Conservation (phyloP, 139 green algal genomes). For the Tetraselmis striata region DNA sequence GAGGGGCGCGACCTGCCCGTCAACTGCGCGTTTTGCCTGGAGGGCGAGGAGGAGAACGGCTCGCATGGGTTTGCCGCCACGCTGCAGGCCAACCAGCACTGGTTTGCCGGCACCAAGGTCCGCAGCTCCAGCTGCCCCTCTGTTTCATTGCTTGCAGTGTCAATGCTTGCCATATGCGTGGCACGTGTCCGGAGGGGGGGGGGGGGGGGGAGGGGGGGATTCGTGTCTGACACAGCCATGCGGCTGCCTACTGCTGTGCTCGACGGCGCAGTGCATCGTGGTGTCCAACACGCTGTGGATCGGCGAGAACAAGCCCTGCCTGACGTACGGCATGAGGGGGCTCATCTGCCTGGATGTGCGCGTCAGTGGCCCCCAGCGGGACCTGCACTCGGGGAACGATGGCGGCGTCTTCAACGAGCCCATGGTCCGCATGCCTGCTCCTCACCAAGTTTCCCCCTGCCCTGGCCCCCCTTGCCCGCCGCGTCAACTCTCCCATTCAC, state of each 20-base stretch:
- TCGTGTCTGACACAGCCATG: too few species aligned
- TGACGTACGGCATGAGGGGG: constrained; percentile 93
- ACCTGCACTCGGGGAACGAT: constrained; percentile 93
- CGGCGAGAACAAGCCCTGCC: constrained; percentile 81
- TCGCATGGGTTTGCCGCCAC: constrained; percentile 21
- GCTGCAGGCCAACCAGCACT: constrained; percentile 55
- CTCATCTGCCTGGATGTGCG: constrained; percentile 58
- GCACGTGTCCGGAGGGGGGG: too few species aligned
- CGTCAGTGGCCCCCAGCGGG: constrained; percentile 63
- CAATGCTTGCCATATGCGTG: too few species aligned
- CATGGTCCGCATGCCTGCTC: constrained; percentile 64
- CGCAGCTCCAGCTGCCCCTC: too few species aligned
- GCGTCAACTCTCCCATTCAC: too few species aligned
- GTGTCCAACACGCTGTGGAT: constrained; percentile 90
- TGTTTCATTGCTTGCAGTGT: too few species aligned
- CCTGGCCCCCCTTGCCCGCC: too few species aligned
- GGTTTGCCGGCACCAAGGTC: constrained; percentile 68
- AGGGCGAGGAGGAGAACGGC: constrained; percentile 60
- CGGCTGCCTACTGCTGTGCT: too few species aligned
- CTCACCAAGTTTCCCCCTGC: too few species aligned
- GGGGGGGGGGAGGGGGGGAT: too few species aligned
- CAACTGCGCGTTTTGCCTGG: constrained; percentile 90
- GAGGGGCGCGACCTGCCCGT: constrained; percentile 48
- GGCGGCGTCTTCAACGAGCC: constrained; percentile 91
- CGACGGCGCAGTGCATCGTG: constrained; percentile 50